Evolutionary conservation across 2,329 filamentous ascomycete species (phyloP), one percentile per base, ranked within the genome.

Genomic region (Rhexocercosporidium sp.): DNA sequence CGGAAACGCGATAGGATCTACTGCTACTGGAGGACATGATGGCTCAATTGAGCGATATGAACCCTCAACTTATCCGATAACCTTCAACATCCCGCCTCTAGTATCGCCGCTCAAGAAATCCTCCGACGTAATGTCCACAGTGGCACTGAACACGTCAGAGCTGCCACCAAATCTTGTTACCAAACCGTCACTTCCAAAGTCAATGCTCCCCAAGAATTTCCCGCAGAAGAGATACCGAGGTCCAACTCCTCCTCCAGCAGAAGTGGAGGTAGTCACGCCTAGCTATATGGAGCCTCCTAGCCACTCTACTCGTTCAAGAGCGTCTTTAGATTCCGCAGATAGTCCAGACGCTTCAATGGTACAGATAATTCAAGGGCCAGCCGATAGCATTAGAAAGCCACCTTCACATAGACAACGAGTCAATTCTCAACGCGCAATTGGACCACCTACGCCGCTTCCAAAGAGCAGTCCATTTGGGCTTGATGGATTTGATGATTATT

Each of bases 221-320:
- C 60, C 67, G 1, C 60, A 64, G 27, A 69, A 69, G 47, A 46
- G 41, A 53, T 66, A 66, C 31, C 66, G 51, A 53, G 67, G 56
- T 53, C 49, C 47, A 6, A 59, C 49, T 14, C 39, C 64, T 18
- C 54, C 49, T 14, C 39, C 25, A 25, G 41, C 54, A 59, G 34
- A 57, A 27, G 22, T 29, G 8, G 25, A 46, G 12, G 20, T 8
- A 53, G 14, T 39, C 8, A 39, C 20, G 39, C 20, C 59, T n/a
- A 6, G 16, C 11, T 22, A 53, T n/a, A 27, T 39, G 11, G 59
- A 62, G 47, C 47, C 34, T 18, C 47, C 61, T 29, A 63, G 47
- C 37, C 61, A 46, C 22, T 63, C 49, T n/a, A 56, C 61, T 16
- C 47, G 61, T 14, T 63, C 49, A 20, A 53, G 61, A 27, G 34